phyloP scores from a whole-genome alignment of 2,329 filamentous ascomycete genomes.

The Rachicladosporium sp. region DNA sequence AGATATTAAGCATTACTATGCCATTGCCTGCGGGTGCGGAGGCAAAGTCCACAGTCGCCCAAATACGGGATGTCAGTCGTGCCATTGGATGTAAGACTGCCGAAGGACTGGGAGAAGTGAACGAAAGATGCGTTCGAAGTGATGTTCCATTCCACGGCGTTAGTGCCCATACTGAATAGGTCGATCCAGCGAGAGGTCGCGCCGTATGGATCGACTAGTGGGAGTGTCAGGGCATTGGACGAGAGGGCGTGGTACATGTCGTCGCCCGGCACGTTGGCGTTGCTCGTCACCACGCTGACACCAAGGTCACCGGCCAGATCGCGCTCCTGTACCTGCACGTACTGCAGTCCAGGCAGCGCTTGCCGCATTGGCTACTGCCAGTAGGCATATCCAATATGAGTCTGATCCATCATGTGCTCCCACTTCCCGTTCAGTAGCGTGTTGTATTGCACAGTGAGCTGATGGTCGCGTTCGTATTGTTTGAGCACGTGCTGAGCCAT shows the following conservation, averaged over 20 bases:
- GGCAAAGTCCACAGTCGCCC: conserved; percentile 45
- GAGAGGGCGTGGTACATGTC: conserved; percentile 47
- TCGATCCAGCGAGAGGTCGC: conserved; percentile 47
- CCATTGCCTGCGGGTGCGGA: conserved; percentile 28
- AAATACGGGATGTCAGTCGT: conserved; percentile 41
- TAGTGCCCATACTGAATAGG: conserved; percentile 47
- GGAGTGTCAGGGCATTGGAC: conserved; percentile 41
- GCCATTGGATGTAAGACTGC: conserved; percentile 35
- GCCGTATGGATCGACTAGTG: conserved; percentile 48
- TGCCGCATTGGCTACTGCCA: conserved; percentile 66
- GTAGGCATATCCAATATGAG: conserved; percentile 37
- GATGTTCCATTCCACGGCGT: conserved; percentile 41
- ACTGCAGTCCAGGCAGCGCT: conserved; percentile 47
- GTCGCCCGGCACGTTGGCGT: conserved; percentile 56
- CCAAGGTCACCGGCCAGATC: conserved; percentile 52
- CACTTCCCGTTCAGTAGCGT: conserved; percentile 48
- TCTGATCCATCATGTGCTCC: conserved; percentile 41
- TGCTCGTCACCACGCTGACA: conserved; percentile 51
- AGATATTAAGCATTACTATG: conserved; percentile 38
- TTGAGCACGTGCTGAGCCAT: conserved; percentile 41
- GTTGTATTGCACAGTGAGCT: conserved; percentile 46
- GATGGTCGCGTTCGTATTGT: conserved; percentile 43
- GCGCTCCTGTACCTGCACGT: conserved; percentile 45
- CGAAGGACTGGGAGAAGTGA: conserved; percentile 37
- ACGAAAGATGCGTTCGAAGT: conserved; percentile 38